Percentiles rank a stretch among this genome's conserved stretches.
Conservation (phyloP, 2,329 filamentous ascomycete genomes). For the Diaporthe ampelina region DNA sequence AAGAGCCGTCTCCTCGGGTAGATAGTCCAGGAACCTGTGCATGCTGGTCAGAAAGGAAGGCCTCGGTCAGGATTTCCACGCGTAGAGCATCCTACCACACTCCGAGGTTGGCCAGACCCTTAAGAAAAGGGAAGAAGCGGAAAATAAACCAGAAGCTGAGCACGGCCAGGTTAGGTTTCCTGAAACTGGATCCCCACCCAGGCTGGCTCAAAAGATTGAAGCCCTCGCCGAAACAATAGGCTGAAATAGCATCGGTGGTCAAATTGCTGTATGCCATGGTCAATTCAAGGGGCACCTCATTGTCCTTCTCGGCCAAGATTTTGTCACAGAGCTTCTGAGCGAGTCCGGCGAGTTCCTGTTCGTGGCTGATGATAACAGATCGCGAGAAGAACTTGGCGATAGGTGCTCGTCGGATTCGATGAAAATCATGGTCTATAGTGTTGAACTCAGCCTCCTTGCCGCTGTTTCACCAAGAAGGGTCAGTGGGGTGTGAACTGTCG, state of each 20-base stretch:
- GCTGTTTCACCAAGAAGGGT: background rate
- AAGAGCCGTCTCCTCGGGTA: slow-evolving; percentile 1
- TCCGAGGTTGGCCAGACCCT: background rate
- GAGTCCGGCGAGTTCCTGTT: slow-evolving; percentile 3
- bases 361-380: background rate
- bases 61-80: too few species aligned
- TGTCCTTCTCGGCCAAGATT: background rate
- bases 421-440: slow-evolving; percentile 20
- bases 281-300: background rate
- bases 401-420: slow-evolving; percentile 17
- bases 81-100: slow-evolving; percentile 11
- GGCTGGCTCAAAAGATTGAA: slow-evolving; percentile 19
- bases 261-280: slow-evolving; percentile 26
- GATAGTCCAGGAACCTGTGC: slow-evolving; percentile 22
- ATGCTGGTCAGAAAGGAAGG: background rate
- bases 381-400: slow-evolving; percentile 33
- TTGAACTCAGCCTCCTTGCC: slow-evolving; percentile 9
- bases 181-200: slow-evolving; percentile 28
- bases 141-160: slow-evolving; percentile 14
- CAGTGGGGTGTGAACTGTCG: background rate
- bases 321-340: slow-evolving; percentile 31
- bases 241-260: background rate
- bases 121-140: slow-evolving; percentile 28
- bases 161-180: background rate
- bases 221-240: slow-evolving; percentile 25